phyloP scores from a whole-genome alignment of 768 basidiomycete genomes.

The Lactarius tabidus region DNA sequence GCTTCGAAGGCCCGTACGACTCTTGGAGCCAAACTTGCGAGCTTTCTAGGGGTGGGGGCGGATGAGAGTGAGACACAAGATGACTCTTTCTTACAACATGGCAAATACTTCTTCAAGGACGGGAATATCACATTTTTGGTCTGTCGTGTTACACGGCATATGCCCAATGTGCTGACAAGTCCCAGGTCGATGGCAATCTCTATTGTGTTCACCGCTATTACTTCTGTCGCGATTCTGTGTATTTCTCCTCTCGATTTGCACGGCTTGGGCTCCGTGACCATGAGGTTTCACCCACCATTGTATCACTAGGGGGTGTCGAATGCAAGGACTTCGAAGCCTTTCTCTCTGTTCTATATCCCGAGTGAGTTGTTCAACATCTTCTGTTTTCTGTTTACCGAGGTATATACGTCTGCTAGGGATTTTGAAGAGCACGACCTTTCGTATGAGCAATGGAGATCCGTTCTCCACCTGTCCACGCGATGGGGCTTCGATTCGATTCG shows the following conservation, averaged over 20 bases:
- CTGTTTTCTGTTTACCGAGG: neutral
- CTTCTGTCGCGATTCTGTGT: constrained; percentile 14
- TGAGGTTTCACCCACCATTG: neutral
- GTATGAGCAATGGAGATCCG: constrained; percentile 29
- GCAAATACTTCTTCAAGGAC: constrained; percentile 11
- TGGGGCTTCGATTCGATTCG: constrained; percentile 33
- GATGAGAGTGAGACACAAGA: neutral
- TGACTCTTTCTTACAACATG: neutral
- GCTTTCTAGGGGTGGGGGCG: neutral
- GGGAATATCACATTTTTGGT: constrained; percentile 17
- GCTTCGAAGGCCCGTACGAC: neutral
- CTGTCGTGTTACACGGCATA: neutral
- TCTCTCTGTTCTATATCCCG: constrained; percentile 14
- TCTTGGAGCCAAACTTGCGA: neutral
- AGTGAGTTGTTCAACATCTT: neutral
- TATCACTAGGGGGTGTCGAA: constrained; percentile 6
- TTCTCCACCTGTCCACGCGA: constrained; percentile 29
- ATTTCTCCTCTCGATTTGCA: constrained; percentile 2
- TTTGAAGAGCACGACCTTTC: constrained; percentile 10
- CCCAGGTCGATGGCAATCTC: constrained; percentile 8
- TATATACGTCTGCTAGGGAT: neutral
- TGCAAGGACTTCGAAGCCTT: constrained; percentile 15
- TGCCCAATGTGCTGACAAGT: neutral
- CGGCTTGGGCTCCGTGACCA: neutral
- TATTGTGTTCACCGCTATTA: constrained; percentile 17